Evolutionary conservation across 1,139 yeast species (phyloP).

Genomic region (Candida sp.): DNA sequence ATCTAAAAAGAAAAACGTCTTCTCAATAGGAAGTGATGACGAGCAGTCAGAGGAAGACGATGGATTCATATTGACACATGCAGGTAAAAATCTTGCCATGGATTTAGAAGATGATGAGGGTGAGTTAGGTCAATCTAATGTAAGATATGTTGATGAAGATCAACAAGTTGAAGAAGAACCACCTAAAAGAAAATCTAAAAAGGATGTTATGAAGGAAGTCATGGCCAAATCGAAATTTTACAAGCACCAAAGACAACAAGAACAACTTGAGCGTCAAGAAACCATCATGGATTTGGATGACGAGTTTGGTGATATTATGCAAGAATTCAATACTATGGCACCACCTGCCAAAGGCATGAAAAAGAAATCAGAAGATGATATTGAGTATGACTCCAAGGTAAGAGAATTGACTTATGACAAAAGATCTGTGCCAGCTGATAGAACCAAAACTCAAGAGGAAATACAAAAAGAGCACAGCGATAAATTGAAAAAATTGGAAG

Average conservation of each 20-base stretch:
- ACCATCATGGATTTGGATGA: slow-evolving; percentile 76
- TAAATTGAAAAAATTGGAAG: slow-evolving; percentile 65
- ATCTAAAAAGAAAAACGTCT: slow-evolving; percentile 44
- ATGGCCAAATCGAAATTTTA: slow-evolving; percentile 92
- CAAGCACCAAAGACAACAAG: slow-evolving; percentile 83
- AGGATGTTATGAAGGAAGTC: slow-evolving; percentile 95
- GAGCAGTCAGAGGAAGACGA: slow-evolving; percentile 39
- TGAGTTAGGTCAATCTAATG: slow-evolving; percentile 15
- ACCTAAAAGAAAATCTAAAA: slow-evolving; percentile 74
- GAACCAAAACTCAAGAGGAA: slow-evolving; percentile 93
- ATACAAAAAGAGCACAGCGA: slow-evolving; percentile 65
- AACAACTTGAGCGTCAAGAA: slow-evolving; percentile 67
- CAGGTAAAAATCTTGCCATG: slow-evolving; percentile 65
- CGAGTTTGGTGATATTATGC: slow-evolving; percentile 74
- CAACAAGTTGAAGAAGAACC: slow-evolving; percentile 26
- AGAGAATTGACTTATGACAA: slow-evolving; percentile 79
- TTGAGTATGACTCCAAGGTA: slow-evolving; percentile 72
- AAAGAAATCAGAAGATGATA: slow-evolving; percentile 43
- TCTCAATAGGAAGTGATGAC: slow-evolving; percentile 68
- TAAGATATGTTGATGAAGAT: slow-evolving; percentile 35
- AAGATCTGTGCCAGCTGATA: slow-evolving; percentile 93
- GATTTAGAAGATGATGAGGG: slow-evolving; percentile 36
- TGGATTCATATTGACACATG: slow-evolving; percentile 65
- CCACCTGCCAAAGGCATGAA: slow-evolving; percentile 16
- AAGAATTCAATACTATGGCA: slow-evolving; percentile 34